These are phyloP conservation scores for Starmerella etchellsii DNA, from an alignment of 805 yeast species.

Conservation along the genomic window DNA sequence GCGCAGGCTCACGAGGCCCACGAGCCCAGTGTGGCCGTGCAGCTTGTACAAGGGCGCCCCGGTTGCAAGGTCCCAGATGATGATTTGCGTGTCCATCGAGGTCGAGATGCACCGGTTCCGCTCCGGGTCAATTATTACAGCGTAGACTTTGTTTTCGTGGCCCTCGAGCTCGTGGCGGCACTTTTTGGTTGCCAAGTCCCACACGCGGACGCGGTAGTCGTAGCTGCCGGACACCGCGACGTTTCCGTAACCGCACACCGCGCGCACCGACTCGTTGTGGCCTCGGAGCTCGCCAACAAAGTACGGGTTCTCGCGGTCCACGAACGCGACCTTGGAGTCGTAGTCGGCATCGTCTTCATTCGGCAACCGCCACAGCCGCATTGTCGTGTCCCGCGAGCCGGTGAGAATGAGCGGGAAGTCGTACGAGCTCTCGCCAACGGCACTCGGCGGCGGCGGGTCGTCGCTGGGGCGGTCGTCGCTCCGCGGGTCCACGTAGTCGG, in stretches of 20 bases:
- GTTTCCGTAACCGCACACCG: conserved; percentile 77
- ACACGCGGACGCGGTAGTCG: conserved; percentile 78
- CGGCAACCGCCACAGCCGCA: conserved; percentile 79
- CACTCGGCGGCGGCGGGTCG: neutral
- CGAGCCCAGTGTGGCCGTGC: conserved; percentile 81
- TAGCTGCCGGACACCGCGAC: conserved; percentile 80
- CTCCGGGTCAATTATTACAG: conserved; percentile 68
- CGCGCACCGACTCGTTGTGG: conserved; percentile 69
- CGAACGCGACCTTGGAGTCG: conserved; percentile 11
- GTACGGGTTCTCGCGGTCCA: conserved; percentile 35
- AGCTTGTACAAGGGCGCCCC: conserved; percentile 59
- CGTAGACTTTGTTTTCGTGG: conserved; percentile 76
- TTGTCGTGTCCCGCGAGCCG: conserved; percentile 74
- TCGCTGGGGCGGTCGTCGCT: too few relatives aligned
- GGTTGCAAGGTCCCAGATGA: conserved; percentile 76
- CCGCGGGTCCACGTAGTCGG: conserved; percentile 7
- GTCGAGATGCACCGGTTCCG: conserved; percentile 80
- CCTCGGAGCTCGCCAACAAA: conserved; percentile 59
- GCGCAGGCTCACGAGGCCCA: conserved; percentile 71
- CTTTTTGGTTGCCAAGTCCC: conserved; percentile 69
- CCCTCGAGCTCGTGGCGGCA: conserved; percentile 68
- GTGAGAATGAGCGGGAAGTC: conserved; percentile 61
- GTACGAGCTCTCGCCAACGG: conserved; percentile 33
- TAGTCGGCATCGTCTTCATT: conserved; percentile 26
- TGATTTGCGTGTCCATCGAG: conserved; percentile 75